phyloP scores from a whole-genome alignment of 2,329 filamentous ascomycete species.

The Aureobasidium melanogenum region DNA sequence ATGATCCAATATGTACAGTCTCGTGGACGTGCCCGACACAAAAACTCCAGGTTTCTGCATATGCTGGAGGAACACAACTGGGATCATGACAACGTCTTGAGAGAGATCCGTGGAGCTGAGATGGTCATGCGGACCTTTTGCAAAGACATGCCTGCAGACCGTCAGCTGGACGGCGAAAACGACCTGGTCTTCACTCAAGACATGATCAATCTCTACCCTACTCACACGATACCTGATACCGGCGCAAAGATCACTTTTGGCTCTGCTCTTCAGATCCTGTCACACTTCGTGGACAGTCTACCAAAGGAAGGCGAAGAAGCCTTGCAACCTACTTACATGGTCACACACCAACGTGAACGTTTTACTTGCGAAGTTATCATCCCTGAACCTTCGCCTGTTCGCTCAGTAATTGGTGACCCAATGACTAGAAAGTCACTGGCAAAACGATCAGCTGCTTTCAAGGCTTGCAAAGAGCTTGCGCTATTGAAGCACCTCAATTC shows the following conservation, averaged over 20 bases:
- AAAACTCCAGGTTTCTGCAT: conserved; percentile 69
- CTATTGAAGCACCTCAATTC: conserved; percentile 60
- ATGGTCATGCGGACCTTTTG: conserved; percentile 66
- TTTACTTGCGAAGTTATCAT: conserved; percentile 74
- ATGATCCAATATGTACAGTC: conserved; percentile 96
- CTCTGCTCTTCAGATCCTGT: conserved; percentile 62
- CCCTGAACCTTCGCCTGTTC: conserved; percentile 65
- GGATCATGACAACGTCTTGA: conserved; percentile 48
- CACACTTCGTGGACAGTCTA: conserved; percentile 64
- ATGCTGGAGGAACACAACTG: conserved; percentile 69
- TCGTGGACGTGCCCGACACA: conserved; percentile 71
- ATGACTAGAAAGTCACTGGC: conserved; percentile 65
- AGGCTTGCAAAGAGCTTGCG: conserved; percentile 64
- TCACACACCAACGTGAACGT: conserved; percentile 46
- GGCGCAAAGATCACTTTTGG: conserved; percentile 73
- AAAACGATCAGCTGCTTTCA: conserved; percentile 82
- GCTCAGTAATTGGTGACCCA: conserved; percentile 53
- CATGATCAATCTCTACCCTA: conserved; percentile 32
- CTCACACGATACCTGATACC: conserved; percentile 54
- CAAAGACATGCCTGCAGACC: conserved; percentile 61
- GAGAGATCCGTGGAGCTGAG: conserved; percentile 52
- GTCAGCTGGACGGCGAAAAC: conserved; percentile 55
- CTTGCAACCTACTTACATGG: conserved; percentile 50
- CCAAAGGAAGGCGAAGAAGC: conserved; percentile 46
- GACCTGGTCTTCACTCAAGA: conserved; percentile 50